Evolutionary conservation across 1,284 basidiomycete genomes (phyloP).

Genomic region (Chondrostereum purpureum): DNA sequence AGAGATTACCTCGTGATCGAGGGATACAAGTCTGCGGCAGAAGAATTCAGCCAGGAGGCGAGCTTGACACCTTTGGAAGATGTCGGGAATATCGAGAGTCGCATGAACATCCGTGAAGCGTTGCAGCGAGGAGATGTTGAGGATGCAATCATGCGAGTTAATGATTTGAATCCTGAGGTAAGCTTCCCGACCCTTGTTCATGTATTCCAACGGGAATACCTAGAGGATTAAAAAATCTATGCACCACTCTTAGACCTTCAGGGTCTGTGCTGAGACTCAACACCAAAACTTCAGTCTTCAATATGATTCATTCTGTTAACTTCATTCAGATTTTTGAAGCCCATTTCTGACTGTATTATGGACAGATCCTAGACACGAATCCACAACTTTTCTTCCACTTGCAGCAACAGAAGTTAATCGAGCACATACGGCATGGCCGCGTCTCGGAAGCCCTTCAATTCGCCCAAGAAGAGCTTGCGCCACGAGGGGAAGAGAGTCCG

Average conservation of each 20-base stretch:
- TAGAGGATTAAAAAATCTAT: slow-evolving; percentile 89
- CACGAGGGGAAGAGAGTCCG: slow-evolving; percentile 90
- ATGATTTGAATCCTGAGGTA: slow-evolving; percentile 96
- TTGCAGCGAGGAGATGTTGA: slow-evolving; percentile 92
- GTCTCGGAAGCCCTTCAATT: slow-evolving; percentile 82
- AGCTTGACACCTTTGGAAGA: slow-evolving; percentile 74
- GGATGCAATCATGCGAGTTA: slow-evolving; percentile 88
- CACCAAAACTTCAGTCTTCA: slow-evolving; percentile 88
- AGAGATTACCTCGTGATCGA: slow-evolving; percentile 99
- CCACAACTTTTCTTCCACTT: slow-evolving; percentile 87
- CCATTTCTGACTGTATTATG: slow-evolving; percentile 14
- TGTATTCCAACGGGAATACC: too few species aligned
- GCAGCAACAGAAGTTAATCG: slow-evolving; percentile 92
- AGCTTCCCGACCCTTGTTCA: slow-evolving; percentile 28
- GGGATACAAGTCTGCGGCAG: slow-evolving; percentile 93
- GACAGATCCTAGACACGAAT: slow-evolving; percentile 91
- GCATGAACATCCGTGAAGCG: slow-evolving; percentile 92
- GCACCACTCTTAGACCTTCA: slow-evolving; percentile 92
- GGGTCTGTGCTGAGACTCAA: slow-evolving; percentile 72
- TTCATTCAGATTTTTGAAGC: slow-evolving; percentile 11
- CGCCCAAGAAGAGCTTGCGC: slow-evolving; percentile 90
- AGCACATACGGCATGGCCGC: slow-evolving; percentile 81
- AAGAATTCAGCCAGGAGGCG: slow-evolving; percentile 89
- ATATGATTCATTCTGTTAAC: slow-evolving; percentile 52
- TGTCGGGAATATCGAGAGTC: slow-evolving; percentile 86